These are phyloP conservation scores for Xylariales sp. DNA, from an alignment of 2,329 filamentous ascomycete genomes.

Conservation along the genomic window DNA sequence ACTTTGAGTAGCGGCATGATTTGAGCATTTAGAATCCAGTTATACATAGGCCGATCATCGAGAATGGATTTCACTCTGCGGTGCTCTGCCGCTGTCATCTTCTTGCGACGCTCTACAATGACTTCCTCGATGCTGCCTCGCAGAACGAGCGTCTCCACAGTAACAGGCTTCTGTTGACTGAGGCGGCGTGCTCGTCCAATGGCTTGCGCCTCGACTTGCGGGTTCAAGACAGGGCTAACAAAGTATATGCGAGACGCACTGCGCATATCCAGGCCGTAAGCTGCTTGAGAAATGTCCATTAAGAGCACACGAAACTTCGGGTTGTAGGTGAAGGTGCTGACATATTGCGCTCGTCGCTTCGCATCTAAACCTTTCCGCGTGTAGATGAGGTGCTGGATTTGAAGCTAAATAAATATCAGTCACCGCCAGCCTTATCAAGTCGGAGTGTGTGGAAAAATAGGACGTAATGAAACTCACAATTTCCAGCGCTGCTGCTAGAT, in stretches of 20 bases:
- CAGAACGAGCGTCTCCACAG: conserved; percentile 81
- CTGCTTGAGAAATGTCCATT: conserved; percentile 88
- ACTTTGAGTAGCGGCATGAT: conserved; percentile 31
- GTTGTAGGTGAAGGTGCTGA: conserved; percentile 71
- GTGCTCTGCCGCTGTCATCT: conserved; percentile 69
- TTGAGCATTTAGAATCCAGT: conserved; percentile 53
- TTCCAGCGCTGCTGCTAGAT: conserved; percentile 79
- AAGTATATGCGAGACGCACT: conserved; percentile 85
- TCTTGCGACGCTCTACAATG: conserved; percentile 67
- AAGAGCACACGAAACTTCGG: conserved; percentile 68
- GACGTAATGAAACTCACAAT: conserved; percentile 52
- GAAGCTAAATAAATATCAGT: conserved; percentile 34
- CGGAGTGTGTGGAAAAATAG: too few relatives aligned
- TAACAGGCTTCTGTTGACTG: conserved; percentile 73
- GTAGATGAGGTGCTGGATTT: conserved; percentile 62
- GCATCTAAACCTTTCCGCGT: conserved; percentile 55
- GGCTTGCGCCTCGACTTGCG: conserved; percentile 81
- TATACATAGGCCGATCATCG: conserved; percentile 52
- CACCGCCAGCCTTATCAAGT: background rate
- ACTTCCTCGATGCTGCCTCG: conserved; percentile 78
- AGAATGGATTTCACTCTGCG: conserved; percentile 51
- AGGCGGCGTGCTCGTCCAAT: conserved; percentile 88
- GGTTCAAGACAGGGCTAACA: conserved; percentile 81
- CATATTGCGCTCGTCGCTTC: conserved; percentile 65
- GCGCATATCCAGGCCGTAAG: conserved; percentile 81